Evolutionary conservation across 164 flowering plant genomes (phyloP).

Genomic region (grape (Vitis vinifera)): ASM3070453v1 NC_081819.1:21455001-21455500

Average conservation of each 20-base stretch:
- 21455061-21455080: conserved; percentile 8
- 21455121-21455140: conserved; percentile 18
- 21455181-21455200: conserved; percentile 26
- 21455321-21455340: too few relatives aligned
- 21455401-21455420: conserved; percentile 34
- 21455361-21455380: conserved; percentile 17
- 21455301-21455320: too few relatives aligned
- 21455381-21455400: conserved; percentile 52
- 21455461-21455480: conserved; percentile 45
- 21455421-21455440: conserved; percentile 24
- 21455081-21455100: background rate
- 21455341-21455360: background rate
- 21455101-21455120: conserved; percentile 17
- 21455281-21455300: too few relatives aligned
- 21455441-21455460: conserved; percentile 40
- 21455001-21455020: conserved; percentile 54
- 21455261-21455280: too few relatives aligned
- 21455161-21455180: conserved; percentile 44
- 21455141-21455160: conserved; percentile 47
- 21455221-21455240: conserved; percentile 41
- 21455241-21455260: conserved; percentile 20
- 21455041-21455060: conserved; percentile 38
- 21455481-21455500: conserved; percentile 43
- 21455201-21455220: conserved; percentile 20
- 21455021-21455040: conserved; percentile 47